Conservation (phyloP, 2,329 filamentous ascomycete genomes). For the Fusarium bulbicola region DNA sequence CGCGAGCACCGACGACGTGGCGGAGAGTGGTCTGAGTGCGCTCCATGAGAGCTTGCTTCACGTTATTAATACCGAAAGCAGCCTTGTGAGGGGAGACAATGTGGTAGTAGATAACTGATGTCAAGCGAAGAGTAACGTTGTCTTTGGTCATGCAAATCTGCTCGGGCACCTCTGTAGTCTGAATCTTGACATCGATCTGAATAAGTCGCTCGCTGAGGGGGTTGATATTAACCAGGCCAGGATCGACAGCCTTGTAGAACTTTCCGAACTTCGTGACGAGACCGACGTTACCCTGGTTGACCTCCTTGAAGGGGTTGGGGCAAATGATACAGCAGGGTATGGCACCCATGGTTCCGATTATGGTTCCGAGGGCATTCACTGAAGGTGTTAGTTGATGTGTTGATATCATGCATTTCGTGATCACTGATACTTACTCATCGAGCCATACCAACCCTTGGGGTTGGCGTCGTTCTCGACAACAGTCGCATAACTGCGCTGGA, state of each 20-base stretch:
- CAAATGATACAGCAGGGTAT: constrained; percentile 91
- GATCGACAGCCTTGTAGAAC: constrained; percentile 95
- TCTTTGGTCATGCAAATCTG: constrained; percentile 99
- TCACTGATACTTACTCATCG: constrained; percentile 74
- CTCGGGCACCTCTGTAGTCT: constrained; percentile 95
- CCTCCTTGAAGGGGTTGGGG: constrained; percentile 95
- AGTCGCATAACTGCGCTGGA: constrained; percentile 82
- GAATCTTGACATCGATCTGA: constrained; percentile 98
- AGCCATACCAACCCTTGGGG: constrained; percentile 87
- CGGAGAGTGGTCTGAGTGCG: constrained; percentile 97
- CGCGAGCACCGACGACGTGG: constrained; percentile 93
- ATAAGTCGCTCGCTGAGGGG: constrained; percentile 89
- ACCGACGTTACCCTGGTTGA: constrained; percentile 92
- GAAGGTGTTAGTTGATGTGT: not conserved
- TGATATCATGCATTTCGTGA: not conserved
- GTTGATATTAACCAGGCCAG: constrained; percentile 97
- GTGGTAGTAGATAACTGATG: constrained; percentile 99
- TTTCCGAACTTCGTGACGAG: constrained; percentile 94
- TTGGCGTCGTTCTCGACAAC: constrained; percentile 71
- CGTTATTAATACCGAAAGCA: constrained; percentile 94
- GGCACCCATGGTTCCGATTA: constrained; percentile 82
- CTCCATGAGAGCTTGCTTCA: constrained; percentile 95
- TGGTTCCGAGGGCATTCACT: constrained; percentile 78
- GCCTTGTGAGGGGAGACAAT: constrained; percentile 95
- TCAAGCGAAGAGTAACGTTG: constrained; percentile 93